A percentile compares a stretch with the other conserved stretches of the same genome.
These are phyloP conservation scores for Chytriomyces sp. DNA, from an alignment of 192 early-diverging fungal genomes.

Conservation along the genomic window DNA sequence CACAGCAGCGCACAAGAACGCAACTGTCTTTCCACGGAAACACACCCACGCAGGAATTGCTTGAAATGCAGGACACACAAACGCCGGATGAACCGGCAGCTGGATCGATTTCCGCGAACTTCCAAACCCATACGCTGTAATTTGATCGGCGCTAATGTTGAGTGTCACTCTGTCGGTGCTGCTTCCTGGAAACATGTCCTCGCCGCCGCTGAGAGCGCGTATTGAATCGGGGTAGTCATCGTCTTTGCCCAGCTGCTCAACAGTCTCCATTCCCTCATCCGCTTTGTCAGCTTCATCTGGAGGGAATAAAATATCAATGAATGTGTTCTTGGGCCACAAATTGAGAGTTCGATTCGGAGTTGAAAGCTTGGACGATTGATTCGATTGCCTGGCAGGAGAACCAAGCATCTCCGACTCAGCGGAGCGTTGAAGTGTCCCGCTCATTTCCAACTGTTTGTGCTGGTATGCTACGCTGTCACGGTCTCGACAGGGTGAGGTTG, in stretches of 20 bases:
- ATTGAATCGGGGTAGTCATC: background rate
- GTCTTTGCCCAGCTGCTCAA: background rate
- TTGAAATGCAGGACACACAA: constrained; percentile 47
- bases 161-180: background rate
- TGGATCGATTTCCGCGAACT: constrained; percentile 29
- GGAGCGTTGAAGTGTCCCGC: no score
- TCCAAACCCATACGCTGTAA: background rate
- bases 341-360: no score
- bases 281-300: no score
- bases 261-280: no score
- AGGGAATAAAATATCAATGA: no score
- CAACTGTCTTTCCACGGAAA: constrained; percentile 40
- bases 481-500: no score
- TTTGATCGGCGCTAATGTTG: background rate
- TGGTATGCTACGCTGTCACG: no score
- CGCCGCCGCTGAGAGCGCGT: background rate
- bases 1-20: constrained; percentile 33
- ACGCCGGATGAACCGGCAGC: constrained; percentile 48
- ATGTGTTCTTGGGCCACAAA: no score
- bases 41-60: constrained; percentile 50
- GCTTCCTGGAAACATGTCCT: background rate
- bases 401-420: no score
- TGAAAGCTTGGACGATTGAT: no score
- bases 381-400: no score
- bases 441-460: no score